Base-by-base conservation (phyloP, 169 alveolate genomes). In the Theileria orientalis region DNA sequence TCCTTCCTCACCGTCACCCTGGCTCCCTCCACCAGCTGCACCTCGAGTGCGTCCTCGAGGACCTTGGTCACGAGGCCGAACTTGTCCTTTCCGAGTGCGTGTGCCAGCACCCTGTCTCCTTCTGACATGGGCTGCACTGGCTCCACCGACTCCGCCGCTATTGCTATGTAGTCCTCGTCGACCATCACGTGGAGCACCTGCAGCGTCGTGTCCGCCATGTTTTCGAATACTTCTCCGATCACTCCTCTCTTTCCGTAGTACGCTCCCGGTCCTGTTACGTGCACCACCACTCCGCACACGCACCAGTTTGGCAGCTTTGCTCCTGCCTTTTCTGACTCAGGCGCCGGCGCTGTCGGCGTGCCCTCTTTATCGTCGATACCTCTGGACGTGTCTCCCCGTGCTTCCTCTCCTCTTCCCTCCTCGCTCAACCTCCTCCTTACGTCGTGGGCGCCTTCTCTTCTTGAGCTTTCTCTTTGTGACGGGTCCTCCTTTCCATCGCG, bases 111-210 rank as follows among this genome's bases (percentile, higher is more conserved):
- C 11, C 47, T 64, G 32, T 78, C 75, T 8, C 74, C 72, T 29
- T 40, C 40, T 29, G 35, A 41, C 3, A 44, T 78, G 0, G 86
- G 86, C 14, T 69, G 74, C 29, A 78, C 67, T 19, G 73, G 78
- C 44, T 66, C 83, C 23, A 80, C 88, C 23, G 84, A 73, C 47
- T 80, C 88, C 14, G 88, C 54, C 21, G 88, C 88, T 14, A 80
- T 80, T 54, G 88, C 88, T 76, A 80, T 80, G 69, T 80, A 80
- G 57, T 80, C 88, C 57, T 80, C 88, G 74, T 74, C 84, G 35
- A 80, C 83, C 63, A 73, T 57, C 0, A 80, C 77, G 60, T 80
- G 88, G 5, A 80, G 33, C 40, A 80, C 75, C 67, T 70, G 76
- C 30, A 80, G 56, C 21, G 67, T 63, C 13, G 88, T 80, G 46